A percentile compares a stretch with the other conserved stretches of the same genome.
phyloP scores from a whole-genome alignment of 2,329 filamentous ascomycete genomes.

The Alternaria atra region DNA sequence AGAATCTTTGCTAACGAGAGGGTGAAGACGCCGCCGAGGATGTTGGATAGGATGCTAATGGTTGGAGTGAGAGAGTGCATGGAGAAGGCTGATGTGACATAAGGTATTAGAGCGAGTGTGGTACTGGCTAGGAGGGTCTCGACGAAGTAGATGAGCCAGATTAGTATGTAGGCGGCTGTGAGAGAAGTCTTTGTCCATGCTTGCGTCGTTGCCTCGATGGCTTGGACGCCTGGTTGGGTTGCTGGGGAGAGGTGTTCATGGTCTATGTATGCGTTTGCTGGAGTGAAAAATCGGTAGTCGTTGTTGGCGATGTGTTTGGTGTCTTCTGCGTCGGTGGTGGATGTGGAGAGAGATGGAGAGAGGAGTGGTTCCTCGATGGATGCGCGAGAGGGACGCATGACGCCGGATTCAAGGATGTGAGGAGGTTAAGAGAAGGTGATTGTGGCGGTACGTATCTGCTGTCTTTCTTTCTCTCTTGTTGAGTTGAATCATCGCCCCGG shows the following conservation, averaged over 20 bases:
- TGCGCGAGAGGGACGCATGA: background rate
- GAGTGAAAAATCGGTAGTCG: background rate
- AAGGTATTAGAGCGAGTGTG: slow-evolving; percentile 46
- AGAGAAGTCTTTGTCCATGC: slow-evolving; percentile 14
- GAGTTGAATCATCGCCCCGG: too few relatives aligned
- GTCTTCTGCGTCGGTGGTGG: background rate
- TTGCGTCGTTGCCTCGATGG: slow-evolving; percentile 13
- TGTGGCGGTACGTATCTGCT: background rate
- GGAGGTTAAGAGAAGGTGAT: background rate
- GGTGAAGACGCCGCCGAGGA: slow-evolving; percentile 48
- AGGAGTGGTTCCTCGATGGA: slow-evolving; percentile 1
- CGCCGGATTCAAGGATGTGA: too few relatives aligned
- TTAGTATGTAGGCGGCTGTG: slow-evolving; percentile 7
- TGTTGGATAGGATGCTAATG: slow-evolving; percentile 40
- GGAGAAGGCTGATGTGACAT: slow-evolving; percentile 50
- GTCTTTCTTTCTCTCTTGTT: background rate
- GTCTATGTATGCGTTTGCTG: background rate
- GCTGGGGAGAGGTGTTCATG: background rate
- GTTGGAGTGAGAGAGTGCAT: slow-evolving; percentile 46
- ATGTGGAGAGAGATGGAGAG: background rate
- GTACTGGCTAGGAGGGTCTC: slow-evolving; percentile 55
- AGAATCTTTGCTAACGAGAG: slow-evolving; percentile 51
- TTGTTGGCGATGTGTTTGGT: background rate
- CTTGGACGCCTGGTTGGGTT: slow-evolving; percentile 12
- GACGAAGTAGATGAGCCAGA: slow-evolving; percentile 49